These are phyloP conservation scores for Chamaecyparis obtusa DNA, from an alignment of 75 land plant species.

Conservation along the genomic window DNA sequence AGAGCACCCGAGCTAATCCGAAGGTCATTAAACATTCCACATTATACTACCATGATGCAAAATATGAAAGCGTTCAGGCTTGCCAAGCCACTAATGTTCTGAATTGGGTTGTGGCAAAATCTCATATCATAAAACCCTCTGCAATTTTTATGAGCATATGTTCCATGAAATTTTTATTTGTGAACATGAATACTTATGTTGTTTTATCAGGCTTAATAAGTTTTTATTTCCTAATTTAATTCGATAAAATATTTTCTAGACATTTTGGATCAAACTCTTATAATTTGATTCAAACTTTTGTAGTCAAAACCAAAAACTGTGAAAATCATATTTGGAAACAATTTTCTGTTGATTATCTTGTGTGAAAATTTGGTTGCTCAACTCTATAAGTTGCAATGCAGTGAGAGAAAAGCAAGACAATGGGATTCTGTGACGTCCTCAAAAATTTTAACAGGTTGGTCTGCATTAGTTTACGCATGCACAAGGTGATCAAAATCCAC, in stretches of 20 bases:
- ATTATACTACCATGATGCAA: background rate
- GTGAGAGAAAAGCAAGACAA: background rate
- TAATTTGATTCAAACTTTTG: too few relatives aligned
- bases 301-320: too few relatives aligned
- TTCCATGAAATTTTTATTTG: background rate
- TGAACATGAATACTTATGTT: too few relatives aligned
- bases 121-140: background rate
- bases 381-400: background rate
- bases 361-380: background rate
- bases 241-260: too few relatives aligned
- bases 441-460: background rate
- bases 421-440: background rate
- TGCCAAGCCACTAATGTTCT: background rate
- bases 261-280: too few relatives aligned
- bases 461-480: background rate
- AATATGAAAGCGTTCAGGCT: background rate
- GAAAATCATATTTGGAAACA: background rate
- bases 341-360: background rate
- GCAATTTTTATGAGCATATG: background rate
- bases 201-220: too few relatives aligned
- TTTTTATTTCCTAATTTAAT: too few relatives aligned
- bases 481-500: background rate
- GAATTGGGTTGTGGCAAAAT: background rate
- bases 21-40: too few relatives aligned
- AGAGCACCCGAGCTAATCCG: too few relatives aligned